Base-by-base conservation (phyloP, 2,329 filamentous ascomycete genomes). In the Immersiporthe knoxdaviesiana region DNA sequence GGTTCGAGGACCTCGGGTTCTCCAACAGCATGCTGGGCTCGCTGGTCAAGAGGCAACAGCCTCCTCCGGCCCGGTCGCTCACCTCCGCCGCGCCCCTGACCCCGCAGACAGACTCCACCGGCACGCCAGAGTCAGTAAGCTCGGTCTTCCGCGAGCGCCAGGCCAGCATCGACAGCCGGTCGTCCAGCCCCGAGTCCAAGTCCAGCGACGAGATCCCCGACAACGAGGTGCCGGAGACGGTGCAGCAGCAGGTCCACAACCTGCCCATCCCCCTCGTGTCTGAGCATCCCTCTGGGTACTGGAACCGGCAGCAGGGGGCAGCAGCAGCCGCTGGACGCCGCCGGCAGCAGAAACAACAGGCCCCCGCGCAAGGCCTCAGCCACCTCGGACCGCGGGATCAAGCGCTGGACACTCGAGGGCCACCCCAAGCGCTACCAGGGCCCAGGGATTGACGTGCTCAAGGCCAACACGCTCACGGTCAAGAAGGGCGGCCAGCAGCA, bases 1-100 rank as follows among this genome's bases (percentile, higher is more conserved):
- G 87, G 87, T 87, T 85, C 72, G 78, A 80, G n/a, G 80, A 78
- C 4, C 84, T 85, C 74, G 81, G 83, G 16, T 84, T 87, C 68
- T 78, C 81, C 44, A 76, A 79, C 3, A 74, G 78, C 56, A 84
- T 84, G 10, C 74, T 76, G 50, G 70, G 70, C 35, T 32, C 37
- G 24, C 78, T 88, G 52, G 67, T 78, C 58, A 73, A 69, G 11
- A 66, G 71, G 14, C 50, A 69, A 18, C 52, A 65, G 61, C 58
- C 65, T 18, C 58, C 65, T 18, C 64, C 41, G 16, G 30, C 16
- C 2, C 21, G 32, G 37, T 16, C 37, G 8, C 59, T 41, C 21
- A 27, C 37, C 14, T 41, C 35, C n/a, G 59, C 39, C 21, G 35
- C 59, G 8, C 59, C n/a, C n/a, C 39, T 39, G 58, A 39, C 58